Evolutionary conservation across 2,329 filamentous ascomycete genomes (phyloP).

Genomic region (Colletotrichum sp.): DNA sequence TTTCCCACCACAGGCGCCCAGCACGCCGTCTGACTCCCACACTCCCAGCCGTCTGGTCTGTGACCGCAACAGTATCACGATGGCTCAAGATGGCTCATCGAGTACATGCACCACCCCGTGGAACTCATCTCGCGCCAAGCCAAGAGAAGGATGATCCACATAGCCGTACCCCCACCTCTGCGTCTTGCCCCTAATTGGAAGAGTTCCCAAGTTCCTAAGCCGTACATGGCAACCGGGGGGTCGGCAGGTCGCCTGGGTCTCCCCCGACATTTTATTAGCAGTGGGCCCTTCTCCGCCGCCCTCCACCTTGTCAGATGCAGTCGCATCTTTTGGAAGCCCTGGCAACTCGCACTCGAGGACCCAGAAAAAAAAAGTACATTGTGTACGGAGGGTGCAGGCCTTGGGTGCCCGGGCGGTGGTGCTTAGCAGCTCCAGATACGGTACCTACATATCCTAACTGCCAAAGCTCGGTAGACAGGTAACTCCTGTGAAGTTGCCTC

Average conservation of each 20-base stretch:
- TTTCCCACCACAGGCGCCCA: neutral
- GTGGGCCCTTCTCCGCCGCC: neutral
- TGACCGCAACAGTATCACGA: neutral
- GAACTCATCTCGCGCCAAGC: neutral
- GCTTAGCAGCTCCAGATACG: slow-evolving; percentile 2
- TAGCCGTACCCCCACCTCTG: slow-evolving; percentile 6
- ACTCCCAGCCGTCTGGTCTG: neutral
- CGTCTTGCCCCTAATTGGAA: neutral
- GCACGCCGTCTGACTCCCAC: neutral
- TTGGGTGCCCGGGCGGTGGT: neutral
- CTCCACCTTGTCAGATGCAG: neutral
- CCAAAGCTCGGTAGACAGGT: neutral
- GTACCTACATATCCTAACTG: slow-evolving; percentile 7
- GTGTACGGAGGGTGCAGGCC: neutral
- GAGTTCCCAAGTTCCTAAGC: neutral
- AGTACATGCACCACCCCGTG: neutral
- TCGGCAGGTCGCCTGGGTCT: neutral
- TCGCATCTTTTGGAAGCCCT: neutral
- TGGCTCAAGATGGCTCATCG: slow-evolving; percentile 5
- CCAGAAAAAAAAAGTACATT: neutral
- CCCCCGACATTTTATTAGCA: neutral
- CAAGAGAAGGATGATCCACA: slow-evolving; percentile 6
- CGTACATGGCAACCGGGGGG: neutral
- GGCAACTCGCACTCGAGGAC: neutral
- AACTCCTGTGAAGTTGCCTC: neutral